These are phyloP conservation scores for Hymenoscyphus salicellus DNA, from an alignment of 2,329 filamentous ascomycete species.

Conservation along the genomic window DNA sequence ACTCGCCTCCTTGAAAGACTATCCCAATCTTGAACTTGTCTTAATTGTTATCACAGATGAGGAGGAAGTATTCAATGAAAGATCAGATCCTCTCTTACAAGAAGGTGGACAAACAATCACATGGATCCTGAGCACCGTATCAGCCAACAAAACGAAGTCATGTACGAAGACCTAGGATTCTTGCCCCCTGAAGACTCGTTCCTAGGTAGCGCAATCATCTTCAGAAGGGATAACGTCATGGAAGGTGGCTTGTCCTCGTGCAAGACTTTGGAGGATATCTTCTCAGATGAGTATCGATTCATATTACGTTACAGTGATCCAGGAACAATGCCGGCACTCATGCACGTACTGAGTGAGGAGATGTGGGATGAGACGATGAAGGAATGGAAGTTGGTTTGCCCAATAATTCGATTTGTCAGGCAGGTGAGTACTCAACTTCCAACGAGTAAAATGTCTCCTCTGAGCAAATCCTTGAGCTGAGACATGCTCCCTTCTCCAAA, in stretches of 20 bases:
- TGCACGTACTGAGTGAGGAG: background rate
- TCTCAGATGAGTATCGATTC: background rate
- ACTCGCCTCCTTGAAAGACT: background rate
- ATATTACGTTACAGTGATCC: background rate
- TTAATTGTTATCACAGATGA: background rate
- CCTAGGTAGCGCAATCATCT: background rate
- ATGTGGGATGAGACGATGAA: no score
- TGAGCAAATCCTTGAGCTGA: no score
- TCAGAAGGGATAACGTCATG: background rate
- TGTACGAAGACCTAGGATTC: background rate
- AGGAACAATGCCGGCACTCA: background rate
- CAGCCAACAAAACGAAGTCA: background rate
- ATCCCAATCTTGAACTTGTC: background rate
- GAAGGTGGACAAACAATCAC: background rate
- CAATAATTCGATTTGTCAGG: background rate
- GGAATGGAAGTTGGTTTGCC: background rate
- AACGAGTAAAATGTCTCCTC: no score
- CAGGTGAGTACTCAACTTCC: no score
- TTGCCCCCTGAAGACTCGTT: background rate
- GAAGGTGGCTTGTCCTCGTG: background rate
- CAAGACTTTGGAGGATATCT: background rate
- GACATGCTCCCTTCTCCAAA: no score
- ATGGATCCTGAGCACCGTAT: background rate
- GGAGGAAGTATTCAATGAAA: background rate
- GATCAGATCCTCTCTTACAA: background rate